Conservation (phyloP, 2,329 filamentous ascomycete species). For the Sporothrix phasma region DNA sequence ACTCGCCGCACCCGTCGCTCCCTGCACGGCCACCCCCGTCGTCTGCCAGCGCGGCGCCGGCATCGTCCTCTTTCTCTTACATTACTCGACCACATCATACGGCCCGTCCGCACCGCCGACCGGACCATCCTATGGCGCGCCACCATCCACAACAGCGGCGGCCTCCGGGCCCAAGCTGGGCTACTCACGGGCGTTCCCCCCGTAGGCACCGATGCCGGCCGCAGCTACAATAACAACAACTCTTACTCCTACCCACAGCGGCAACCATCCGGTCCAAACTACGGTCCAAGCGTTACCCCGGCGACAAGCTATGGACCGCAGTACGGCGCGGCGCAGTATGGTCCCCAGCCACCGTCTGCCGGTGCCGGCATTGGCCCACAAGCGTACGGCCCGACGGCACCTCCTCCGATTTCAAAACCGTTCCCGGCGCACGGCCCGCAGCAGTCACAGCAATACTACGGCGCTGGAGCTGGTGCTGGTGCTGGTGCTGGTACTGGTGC, state of each 20-base stretch:
- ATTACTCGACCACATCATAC: slow-evolving; percentile 10
- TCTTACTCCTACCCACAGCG: slow-evolving; percentile 18
- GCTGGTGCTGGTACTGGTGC: slow-evolving; percentile 16
- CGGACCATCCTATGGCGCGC: not conserved
- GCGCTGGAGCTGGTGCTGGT: slow-evolving; percentile 11
- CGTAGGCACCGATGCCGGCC: slow-evolving; percentile 24
- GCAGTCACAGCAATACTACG: not conserved
- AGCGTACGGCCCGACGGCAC: slow-evolving; percentile 31
- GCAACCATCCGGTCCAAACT: not conserved
- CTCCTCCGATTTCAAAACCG: slow-evolving; percentile 66
- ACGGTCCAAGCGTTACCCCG: slow-evolving; percentile 2
- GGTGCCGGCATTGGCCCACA: slow-evolving; percentile 18
- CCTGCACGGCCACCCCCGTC: slow-evolving; percentile 19
- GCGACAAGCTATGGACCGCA: slow-evolving; percentile 23
- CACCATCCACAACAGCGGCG: slow-evolving; percentile 12
- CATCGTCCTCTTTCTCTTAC: not conserved
- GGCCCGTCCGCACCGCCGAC: slow-evolving; percentile 5
- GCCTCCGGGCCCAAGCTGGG: slow-evolving; percentile 23
- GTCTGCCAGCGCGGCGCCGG: not conserved
- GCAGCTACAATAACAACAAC: slow-evolving; percentile 12
- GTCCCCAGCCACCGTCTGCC: not conserved
- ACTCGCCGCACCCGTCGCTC: slow-evolving; percentile 20
- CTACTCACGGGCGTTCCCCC: slow-evolving; percentile 27
- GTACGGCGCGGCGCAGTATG: slow-evolving; percentile 7
- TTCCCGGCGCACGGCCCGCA: slow-evolving; percentile 54